Percentiles rank a stretch among this genome's conserved stretches.
These are phyloP conservation scores for Stentor coeruleus DNA, from an alignment of 73 alveolate species.

Conservation along the genomic window DNA sequence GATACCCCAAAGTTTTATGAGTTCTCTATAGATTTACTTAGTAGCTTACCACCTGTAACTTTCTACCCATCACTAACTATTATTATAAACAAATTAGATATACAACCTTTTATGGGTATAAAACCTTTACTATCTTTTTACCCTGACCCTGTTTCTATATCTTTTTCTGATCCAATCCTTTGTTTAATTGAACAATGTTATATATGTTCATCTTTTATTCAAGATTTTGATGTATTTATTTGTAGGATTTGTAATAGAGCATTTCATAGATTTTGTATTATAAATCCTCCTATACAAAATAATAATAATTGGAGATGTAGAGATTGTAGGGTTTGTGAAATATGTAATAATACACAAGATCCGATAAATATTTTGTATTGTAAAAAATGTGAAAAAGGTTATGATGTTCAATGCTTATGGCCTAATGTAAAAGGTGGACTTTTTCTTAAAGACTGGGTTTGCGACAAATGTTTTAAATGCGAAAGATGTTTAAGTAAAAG, in stretches of 20 bases:
- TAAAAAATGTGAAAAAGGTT: not conserved
- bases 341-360: conserved; percentile 10
- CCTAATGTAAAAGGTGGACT: not conserved
- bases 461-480: conserved; percentile 25
- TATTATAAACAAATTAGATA: conserved; percentile 3
- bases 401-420: conserved; percentile 17
- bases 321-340: conserved; percentile 17
- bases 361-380: conserved; percentile 6
- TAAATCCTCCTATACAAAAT: not conserved
- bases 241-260: conserved; percentile 2
- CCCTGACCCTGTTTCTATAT: not conserved
- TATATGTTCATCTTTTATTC: conserved; percentile 8
- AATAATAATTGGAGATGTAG: not conserved
- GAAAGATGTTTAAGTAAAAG: not conserved
- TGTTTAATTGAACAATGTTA: conserved; percentile 16
- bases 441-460: conserved; percentile 2
- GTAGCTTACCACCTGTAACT: not conserved
- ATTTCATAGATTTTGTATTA: conserved; percentile 17
- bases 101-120: not conserved
- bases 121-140: not conserved
- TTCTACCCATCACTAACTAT: not conserved
- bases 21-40: not conserved
- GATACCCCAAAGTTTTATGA: not conserved
- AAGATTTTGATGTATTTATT: not conserved
- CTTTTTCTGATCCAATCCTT: not conserved